phyloP scores from a whole-genome alignment of 2,329 filamentous ascomycete species.

The Diplodia mutila region DNA sequence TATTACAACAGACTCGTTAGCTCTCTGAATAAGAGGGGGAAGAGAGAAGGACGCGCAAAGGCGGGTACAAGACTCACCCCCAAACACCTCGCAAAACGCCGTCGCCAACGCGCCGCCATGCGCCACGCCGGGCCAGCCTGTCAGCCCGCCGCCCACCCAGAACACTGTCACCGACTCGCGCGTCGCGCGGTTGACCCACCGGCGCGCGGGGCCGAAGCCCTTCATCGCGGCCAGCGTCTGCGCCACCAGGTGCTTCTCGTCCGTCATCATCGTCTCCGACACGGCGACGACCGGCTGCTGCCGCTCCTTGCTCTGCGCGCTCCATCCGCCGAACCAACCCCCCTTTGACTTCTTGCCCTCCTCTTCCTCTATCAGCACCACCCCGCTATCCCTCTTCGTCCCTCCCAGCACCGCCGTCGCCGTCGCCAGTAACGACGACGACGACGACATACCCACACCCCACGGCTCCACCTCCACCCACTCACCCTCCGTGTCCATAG shows the following conservation, averaged over 20 bases:
- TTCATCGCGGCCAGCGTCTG: slow-evolving; percentile 43
- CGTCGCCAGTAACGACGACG: background rate
- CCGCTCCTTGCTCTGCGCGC: background rate
- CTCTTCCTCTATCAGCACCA: slow-evolving; percentile 27
- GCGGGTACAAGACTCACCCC: background rate
- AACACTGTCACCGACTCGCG: slow-evolving; percentile 66
- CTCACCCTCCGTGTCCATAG: slow-evolving; percentile 29
- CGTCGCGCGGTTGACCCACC: slow-evolving; percentile 65
- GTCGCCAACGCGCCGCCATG: slow-evolving; percentile 74
- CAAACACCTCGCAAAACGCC: slow-evolving; percentile 69
- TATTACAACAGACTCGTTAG: background rate
- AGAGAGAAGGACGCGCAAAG: background rate
- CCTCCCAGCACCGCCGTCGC: slow-evolving; percentile 6
- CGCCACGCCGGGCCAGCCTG: slow-evolving; percentile 72
- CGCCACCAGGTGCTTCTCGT: slow-evolving; percentile 31
- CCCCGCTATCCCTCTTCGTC: slow-evolving; percentile 39
- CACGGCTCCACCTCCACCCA: slow-evolving; percentile 28
- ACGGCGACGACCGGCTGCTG: slow-evolving; percentile 3
- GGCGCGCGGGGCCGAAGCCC: slow-evolving; percentile 57
- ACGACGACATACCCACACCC: background rate
- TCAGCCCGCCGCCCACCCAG: slow-evolving; percentile 66
- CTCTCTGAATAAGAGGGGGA: too few species aligned
- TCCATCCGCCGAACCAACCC: slow-evolving; percentile 6
- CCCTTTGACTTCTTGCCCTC: background rate
- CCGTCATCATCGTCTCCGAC: background rate